Conservation (phyloP, 2,329 filamentous ascomycete species). For the Paraconiothyrium brasiliense region DNA sequence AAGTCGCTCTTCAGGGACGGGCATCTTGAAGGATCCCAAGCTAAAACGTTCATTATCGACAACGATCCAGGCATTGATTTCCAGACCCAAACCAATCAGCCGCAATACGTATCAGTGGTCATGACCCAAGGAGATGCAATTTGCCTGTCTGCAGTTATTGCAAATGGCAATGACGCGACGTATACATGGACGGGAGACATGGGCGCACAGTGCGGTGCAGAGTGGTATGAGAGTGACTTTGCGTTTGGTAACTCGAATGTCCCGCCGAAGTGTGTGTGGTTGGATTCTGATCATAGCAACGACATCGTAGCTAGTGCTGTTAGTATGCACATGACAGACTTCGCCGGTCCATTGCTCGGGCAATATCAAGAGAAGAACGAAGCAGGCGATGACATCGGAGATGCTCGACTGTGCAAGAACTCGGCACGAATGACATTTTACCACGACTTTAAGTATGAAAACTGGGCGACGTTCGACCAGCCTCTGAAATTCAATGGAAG, state of each 20-base stretch:
- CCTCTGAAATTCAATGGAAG: not conserved
- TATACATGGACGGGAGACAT: slow-evolving; percentile 19
- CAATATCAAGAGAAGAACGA: slow-evolving; percentile 16
- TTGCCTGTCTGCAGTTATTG: slow-evolving; percentile 7
- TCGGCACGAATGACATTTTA: slow-evolving; percentile 13
- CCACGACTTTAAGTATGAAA: not conserved
- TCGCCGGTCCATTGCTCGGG: slow-evolving; percentile 2
- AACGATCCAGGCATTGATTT: not conserved
- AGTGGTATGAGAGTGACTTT: slow-evolving; percentile 12
- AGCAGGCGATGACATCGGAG: slow-evolving; percentile 6
- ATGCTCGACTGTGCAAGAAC: slow-evolving; percentile 14
- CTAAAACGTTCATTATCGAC: not conserved
- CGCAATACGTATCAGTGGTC: slow-evolving; percentile 11
- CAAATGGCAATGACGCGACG: slow-evolving; percentile 3
- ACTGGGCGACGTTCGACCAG: not conserved
- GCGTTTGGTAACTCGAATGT: slow-evolving; percentile 11
- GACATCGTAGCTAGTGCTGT: slow-evolving; percentile 15
- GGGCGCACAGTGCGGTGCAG: slow-evolving; percentile 16
- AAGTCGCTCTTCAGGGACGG: not conserved
- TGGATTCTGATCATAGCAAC: slow-evolving; percentile 19
- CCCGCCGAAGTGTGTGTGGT: slow-evolving; percentile 13
- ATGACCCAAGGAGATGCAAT: slow-evolving; percentile 16
- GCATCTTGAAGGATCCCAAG: not conserved
- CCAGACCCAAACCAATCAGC: not conserved
- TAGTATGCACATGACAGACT: slow-evolving; percentile 17